Conservation (phyloP, 2,329 filamentous ascomycete species). For the Tetracladium maxilliforme region DNA sequence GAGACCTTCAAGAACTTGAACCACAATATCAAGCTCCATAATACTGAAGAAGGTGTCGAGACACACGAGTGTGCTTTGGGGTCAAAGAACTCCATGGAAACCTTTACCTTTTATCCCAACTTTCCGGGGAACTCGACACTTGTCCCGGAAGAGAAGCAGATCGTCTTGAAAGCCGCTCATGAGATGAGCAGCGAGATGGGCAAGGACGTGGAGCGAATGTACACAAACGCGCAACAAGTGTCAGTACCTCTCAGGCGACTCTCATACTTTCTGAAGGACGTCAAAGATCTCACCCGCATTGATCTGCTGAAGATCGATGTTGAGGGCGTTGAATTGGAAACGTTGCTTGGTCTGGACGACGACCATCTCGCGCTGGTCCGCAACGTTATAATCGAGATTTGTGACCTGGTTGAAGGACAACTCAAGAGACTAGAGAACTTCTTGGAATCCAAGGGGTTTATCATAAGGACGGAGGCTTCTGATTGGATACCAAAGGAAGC, state of each 20-base stretch:
- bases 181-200: too few relatives aligned
- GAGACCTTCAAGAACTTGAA: too few relatives aligned
- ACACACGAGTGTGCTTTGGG: too few relatives aligned
- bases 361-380: conserved; percentile 8
- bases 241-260: conserved; percentile 7
- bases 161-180: too few relatives aligned
- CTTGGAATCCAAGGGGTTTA: conserved; percentile 9
- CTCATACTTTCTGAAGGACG: conserved; percentile 6
- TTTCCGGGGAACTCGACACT: too few relatives aligned
- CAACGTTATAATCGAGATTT: conserved; percentile 9
- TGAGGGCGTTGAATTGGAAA: conserved; percentile 10
- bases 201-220: conserved; percentile 3
- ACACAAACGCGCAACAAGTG: conserved; percentile 3
- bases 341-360: conserved; percentile 9
- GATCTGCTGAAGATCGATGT: conserved; percentile 14
- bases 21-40: too few relatives aligned
- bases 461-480: conserved; percentile 5
- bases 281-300: conserved; percentile 5
- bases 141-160: too few relatives aligned
- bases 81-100: too few relatives aligned
- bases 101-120: too few relatives aligned
- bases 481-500: too few relatives aligned
- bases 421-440: conserved; percentile 6
- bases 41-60: too few relatives aligned
- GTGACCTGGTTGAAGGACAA: conserved; percentile 4